Percentiles rank a stretch among this genome's conserved stretches.
phyloP scores from a whole-genome alignment of 352 stramenopile genomes.

The Pilasporangium apinafurcum region DNA sequence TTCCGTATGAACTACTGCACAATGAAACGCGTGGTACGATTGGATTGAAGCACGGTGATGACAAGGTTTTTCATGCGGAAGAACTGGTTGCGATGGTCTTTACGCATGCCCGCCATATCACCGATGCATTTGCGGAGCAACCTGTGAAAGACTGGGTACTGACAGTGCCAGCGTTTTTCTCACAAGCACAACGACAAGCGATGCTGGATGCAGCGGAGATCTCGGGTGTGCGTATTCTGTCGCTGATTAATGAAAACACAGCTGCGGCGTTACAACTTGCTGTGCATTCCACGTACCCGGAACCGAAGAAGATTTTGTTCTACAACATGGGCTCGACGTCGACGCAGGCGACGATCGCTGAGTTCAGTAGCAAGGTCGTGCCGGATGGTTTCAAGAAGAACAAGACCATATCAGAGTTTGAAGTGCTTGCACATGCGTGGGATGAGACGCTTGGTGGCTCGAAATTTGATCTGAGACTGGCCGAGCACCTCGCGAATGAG shows the following conservation, averaged over 20 bases:
- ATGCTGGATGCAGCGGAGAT: slow-evolving; percentile 94
- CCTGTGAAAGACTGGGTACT: slow-evolving; percentile 93
- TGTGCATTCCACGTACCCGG: slow-evolving; percentile 89
- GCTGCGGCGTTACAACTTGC: slow-evolving; percentile 95
- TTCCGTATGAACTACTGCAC: slow-evolving; percentile 75
- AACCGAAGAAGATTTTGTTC: slow-evolving; percentile 91
- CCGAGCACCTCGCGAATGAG: slow-evolving; percentile 90
- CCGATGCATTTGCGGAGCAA: slow-evolving; percentile 56
- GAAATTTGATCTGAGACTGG: slow-evolving; percentile 90
- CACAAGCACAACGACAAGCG: slow-evolving; percentile 92
- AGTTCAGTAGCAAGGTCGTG: slow-evolving; percentile 81
- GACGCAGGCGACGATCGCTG: slow-evolving; percentile 85
- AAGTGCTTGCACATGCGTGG: slow-evolving; percentile 93
- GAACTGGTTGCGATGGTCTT: slow-evolving; percentile 97
- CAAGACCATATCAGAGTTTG: slow-evolving; percentile 89
- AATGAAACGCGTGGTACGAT: slow-evolving; percentile 76
- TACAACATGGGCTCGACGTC: slow-evolving; percentile 97
- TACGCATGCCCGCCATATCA: slow-evolving; percentile 84
- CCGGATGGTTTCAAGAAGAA: slow-evolving; percentile 89
- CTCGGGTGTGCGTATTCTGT: slow-evolving; percentile 93
- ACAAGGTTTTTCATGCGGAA: slow-evolving; percentile 85
- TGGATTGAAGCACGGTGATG: slow-evolving; percentile 43
- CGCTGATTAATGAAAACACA: slow-evolving; percentile 97
- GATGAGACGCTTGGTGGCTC: slow-evolving; percentile 89
- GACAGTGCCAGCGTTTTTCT: slow-evolving; percentile 95